Conservation (phyloP, 768 basidiomycete genomes). For the Termitomyces sp. region DNA sequence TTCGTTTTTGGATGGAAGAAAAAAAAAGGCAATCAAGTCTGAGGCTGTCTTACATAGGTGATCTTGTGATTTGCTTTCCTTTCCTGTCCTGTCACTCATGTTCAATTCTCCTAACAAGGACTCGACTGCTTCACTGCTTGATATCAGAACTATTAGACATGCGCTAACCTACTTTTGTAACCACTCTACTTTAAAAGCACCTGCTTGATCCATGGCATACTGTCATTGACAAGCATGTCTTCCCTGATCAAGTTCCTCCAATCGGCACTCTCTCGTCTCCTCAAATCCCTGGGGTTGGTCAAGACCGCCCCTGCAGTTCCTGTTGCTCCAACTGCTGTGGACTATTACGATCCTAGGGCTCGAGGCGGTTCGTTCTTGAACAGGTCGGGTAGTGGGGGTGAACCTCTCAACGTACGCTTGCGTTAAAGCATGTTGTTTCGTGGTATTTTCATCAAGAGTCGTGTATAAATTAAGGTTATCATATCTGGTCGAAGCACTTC, state of each 20-base stretch:
- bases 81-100: background rate
- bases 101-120: slow-evolving; percentile 2
- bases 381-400: slow-evolving; percentile 23
- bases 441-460: background rate
- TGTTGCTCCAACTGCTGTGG: slow-evolving; percentile 9
- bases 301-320: background rate
- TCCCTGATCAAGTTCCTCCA: slow-evolving; percentile 2
- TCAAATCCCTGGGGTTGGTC: slow-evolving; percentile 1
- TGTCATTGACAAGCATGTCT: background rate
- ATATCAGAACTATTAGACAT: background rate
- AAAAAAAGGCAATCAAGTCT: background rate
- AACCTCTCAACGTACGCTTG: slow-evolving; percentile 29
- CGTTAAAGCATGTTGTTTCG: background rate
- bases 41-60: background rate
- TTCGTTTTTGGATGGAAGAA: background rate
- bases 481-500: slow-evolving; percentile 55
- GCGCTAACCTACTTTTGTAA: background rate
- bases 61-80: slow-evolving; percentile 6
- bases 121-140: slow-evolving; percentile 2
- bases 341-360: slow-evolving; percentile 22
- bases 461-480: slow-evolving; percentile 39
- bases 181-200: background rate
- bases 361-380: slow-evolving; percentile 24
- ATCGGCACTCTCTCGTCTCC: background rate
- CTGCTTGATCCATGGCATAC: background rate